A percentile compares a stretch with the other conserved stretches of the same genome.
These are phyloP conservation scores for Suillus occidentalis DNA, from an alignment of 768 basidiomycete genomes.

Conservation along the genomic window DNA sequence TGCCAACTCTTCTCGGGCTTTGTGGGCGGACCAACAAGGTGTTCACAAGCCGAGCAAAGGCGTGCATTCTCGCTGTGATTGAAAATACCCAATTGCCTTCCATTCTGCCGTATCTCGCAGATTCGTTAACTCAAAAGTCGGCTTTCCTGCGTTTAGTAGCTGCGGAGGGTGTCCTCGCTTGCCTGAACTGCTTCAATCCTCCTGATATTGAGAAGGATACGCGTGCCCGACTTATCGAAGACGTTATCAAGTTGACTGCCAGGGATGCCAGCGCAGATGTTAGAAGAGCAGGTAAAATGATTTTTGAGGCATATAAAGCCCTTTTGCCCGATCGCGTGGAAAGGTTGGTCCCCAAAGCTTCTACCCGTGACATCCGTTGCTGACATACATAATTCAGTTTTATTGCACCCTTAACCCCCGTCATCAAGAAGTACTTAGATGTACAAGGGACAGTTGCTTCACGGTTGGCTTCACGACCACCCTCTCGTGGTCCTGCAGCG, in stretches of 20 bases:
- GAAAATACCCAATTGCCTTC: conserved; percentile 66
- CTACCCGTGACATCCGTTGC: conserved; percentile 2
- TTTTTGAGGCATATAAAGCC: conserved; percentile 76
- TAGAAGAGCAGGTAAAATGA: conserved; percentile 62
- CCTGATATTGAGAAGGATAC: conserved; percentile 74
- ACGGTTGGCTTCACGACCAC: background rate
- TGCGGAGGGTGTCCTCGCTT: conserved; percentile 64
- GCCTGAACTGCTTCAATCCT: conserved; percentile 75
- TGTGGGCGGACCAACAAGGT: conserved; percentile 81
- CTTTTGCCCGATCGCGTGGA: conserved; percentile 69
- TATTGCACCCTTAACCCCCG: conserved; percentile 69
- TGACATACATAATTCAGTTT: conserved; percentile 49
- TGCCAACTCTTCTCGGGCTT: conserved; percentile 66
- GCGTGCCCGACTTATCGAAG: conserved; percentile 66
- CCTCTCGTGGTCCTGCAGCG: background rate
- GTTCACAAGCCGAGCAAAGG: conserved; percentile 62
- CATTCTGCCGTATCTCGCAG: conserved; percentile 60
- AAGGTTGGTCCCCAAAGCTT: conserved; percentile 42
- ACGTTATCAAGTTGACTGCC: conserved; percentile 62
- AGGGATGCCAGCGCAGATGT: conserved; percentile 77
- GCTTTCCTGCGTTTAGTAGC: conserved; percentile 58
- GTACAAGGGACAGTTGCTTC: conserved; percentile 28
- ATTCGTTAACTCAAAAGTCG: conserved; percentile 66
- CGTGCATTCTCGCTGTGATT: conserved; percentile 59
- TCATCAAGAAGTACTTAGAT: conserved; percentile 73